phyloP scores from a whole-genome alignment of 2,329 filamentous ascomycete species.

The Arthrobotrys entomopaga region DNA sequence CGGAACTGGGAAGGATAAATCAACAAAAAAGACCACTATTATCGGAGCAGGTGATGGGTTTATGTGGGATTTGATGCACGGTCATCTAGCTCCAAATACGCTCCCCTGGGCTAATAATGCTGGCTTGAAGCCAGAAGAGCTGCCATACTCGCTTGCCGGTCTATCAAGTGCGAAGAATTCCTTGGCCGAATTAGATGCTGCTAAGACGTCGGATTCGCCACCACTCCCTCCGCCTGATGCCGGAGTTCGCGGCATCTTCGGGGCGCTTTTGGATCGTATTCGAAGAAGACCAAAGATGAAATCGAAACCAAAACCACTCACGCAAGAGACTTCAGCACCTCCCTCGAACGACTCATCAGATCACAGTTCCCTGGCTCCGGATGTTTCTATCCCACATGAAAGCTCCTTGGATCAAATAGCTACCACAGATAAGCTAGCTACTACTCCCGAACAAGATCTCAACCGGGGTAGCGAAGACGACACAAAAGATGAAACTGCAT shows the following conservation, averaged over 20 bases:
- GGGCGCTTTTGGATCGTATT: neutral
- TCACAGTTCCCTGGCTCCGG: no score
- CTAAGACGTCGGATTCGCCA: no score
- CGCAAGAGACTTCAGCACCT: neutral
- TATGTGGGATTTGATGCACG: slow-evolving; percentile 26
- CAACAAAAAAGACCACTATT: neutral
- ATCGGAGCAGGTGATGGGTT: slow-evolving; percentile 31
- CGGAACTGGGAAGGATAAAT: neutral
- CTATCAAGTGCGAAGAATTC: slow-evolving; percentile 11
- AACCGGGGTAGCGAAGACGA: no score
- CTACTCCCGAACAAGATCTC: no score
- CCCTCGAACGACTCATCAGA: no score
- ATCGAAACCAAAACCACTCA: neutral
- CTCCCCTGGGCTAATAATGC: slow-evolving; percentile 19
- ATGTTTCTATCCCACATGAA: no score
- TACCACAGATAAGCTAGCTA: no score
- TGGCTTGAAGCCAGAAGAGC: neutral
- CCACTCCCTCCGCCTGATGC: no score
- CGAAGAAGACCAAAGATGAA: neutral
- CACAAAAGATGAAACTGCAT: no score
- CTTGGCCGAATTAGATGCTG: neutral
- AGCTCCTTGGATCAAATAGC: no score
- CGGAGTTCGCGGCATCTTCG: no score
- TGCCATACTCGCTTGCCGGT: neutral
- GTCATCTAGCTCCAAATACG: neutral